Evolutionary conservation across 345 rosid species (phyloP).

Genomic region (Corymbia maculata): DNA sequence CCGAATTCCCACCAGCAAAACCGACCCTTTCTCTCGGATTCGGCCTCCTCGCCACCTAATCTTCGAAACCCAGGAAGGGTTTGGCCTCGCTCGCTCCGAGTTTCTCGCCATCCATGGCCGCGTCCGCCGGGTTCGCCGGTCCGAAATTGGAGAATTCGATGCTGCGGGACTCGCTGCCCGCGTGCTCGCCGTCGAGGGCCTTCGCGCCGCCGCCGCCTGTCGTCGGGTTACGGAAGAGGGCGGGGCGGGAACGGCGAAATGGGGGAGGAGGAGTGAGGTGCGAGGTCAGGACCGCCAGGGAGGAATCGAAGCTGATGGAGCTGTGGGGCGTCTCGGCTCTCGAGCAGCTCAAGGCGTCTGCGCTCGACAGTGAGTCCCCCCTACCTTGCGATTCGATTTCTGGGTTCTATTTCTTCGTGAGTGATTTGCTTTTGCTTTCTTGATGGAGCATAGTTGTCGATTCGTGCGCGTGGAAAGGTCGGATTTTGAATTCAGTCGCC

Average conservation of each 20-base stretch:
- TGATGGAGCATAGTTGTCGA: not conserved
- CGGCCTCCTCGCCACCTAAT: not conserved
- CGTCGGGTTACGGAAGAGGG: not conserved
- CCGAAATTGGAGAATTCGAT: not conserved
- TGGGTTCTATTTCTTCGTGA: not conserved
- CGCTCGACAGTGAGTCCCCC: slow-evolving; percentile 37
- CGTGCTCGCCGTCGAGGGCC: not conserved
- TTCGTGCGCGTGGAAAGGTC: not conserved
- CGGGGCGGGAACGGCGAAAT: not conserved
- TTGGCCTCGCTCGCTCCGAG: not conserved
- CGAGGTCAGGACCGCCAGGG: not conserved
- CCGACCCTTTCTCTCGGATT: not conserved
- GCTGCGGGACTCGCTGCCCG: not conserved
- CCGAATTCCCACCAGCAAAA: not conserved
- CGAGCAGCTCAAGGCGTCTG: slow-evolving; percentile 60
- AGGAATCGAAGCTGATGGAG: not conserved
- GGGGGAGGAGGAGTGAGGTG: not conserved
- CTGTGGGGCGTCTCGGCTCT: slow-evolving; percentile 48
- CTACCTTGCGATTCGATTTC: not conserved
- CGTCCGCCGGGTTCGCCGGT: not conserved
- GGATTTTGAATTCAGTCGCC: not conserved
- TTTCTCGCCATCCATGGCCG: not conserved
- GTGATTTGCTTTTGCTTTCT: not conserved
- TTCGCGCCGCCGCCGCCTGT: not conserved
- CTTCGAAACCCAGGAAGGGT: not conserved